Evolutionary conservation across 2,329 filamentous ascomycete genomes (phyloP).

Genomic region (Claviceps sp.): DNA sequence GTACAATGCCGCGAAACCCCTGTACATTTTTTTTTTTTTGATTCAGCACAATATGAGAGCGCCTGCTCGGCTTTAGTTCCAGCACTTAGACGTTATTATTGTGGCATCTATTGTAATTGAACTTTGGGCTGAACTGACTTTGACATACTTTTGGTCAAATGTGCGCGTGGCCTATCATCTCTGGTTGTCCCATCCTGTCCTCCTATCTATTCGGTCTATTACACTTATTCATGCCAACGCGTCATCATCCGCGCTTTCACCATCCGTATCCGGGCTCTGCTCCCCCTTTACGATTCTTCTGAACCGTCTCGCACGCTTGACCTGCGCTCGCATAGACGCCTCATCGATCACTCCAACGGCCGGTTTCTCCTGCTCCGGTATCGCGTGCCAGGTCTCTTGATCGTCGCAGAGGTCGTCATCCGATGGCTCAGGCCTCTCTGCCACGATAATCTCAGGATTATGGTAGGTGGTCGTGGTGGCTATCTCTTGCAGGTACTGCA

Average conservation of each 20-base stretch:
- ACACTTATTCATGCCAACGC: background rate
- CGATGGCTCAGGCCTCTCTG: slow-evolving; percentile 7
- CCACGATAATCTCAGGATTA: slow-evolving; percentile 26
- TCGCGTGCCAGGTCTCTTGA: slow-evolving; percentile 14
- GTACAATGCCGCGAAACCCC: background rate
- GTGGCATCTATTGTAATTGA: no score
- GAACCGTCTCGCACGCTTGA: slow-evolving; percentile 15
- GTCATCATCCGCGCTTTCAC: background rate
- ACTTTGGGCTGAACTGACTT: no score
- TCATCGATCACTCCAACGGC: slow-evolving; percentile 10
- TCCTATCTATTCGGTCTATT: no score
- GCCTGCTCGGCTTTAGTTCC: no score
- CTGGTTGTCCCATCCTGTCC: background rate
- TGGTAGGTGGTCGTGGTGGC: slow-evolving; percentile 24
- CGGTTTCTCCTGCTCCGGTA: slow-evolving; percentile 19
- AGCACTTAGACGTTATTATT: no score
- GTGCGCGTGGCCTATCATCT: background rate
- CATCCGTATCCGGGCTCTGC: background rate
- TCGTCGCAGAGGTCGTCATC: slow-evolving; percentile 11
- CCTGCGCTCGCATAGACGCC: slow-evolving; percentile 11
- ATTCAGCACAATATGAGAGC: no score
- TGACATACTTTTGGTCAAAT: no score
- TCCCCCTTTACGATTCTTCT: slow-evolving; percentile 12
- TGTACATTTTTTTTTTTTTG: no score
- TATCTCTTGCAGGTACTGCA: slow-evolving; percentile 49